A percentile compares a stretch with the other conserved stretches of the same genome.
Evolutionary conservation across 1,284 basidiomycete genomes (phyloP).

Genomic region (Cryptococcus sp.): DNA sequence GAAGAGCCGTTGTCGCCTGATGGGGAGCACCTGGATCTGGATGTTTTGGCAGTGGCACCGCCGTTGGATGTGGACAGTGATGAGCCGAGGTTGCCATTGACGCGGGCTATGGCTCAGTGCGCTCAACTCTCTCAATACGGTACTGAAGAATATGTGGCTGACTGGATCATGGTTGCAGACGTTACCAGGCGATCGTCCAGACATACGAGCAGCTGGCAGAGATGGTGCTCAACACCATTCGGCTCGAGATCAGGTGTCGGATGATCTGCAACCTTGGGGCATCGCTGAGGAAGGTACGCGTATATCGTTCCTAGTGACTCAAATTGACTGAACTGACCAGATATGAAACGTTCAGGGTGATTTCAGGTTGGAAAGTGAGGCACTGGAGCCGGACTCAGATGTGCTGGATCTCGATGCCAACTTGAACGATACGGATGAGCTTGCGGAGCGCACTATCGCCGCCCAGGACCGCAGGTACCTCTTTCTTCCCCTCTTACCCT

Average conservation of each 20-base stretch:
- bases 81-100: conserved; percentile 68
- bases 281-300: conserved; percentile 66
- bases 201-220: conserved; percentile 86
- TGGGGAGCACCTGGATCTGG: conserved; percentile 50
- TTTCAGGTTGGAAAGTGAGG: conserved; percentile 74
- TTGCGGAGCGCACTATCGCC: conserved; percentile 62
- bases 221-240: conserved; percentile 81
- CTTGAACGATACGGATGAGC: conserved; percentile 72
- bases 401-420: conserved; percentile 83
- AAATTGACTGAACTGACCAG: neutral
- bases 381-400: conserved; percentile 84
- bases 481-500: conserved; percentile 30
- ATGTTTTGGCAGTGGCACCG: conserved; percentile 16
- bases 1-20: conserved; percentile 58
- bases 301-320: neutral
- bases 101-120: conserved; percentile 79
- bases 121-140: conserved; percentile 40
- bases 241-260: conserved; percentile 83
- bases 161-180: conserved; percentile 54
- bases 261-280: conserved; percentile 77
- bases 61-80: conserved; percentile 40
- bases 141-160: neutral
- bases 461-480: conserved; percentile 65
- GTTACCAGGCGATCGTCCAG: conserved; percentile 81
- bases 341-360: conserved; percentile 60